Evolutionary conservation across 2,329 filamentous ascomycete genomes (phyloP).

Genomic region (Plectosphaerella sp.): DNA sequence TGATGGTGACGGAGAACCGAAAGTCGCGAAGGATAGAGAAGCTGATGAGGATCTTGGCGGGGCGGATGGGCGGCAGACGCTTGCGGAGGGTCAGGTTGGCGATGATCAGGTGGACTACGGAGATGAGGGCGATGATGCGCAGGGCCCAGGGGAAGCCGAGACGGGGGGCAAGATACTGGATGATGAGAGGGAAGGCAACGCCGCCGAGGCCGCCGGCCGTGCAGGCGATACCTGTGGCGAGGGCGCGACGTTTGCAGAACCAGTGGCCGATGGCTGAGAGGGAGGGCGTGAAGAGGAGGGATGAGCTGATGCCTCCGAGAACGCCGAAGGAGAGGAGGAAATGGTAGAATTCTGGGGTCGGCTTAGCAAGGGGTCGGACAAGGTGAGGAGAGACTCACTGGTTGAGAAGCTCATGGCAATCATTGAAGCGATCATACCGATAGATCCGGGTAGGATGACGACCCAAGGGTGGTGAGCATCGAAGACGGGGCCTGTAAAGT

Average conservation of each 20-base stretch:
- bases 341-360: constrained; percentile 54
- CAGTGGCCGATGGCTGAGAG: constrained; percentile 65
- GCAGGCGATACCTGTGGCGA: constrained; percentile 66
- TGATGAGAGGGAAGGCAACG: constrained; percentile 40
- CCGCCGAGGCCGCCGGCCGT: constrained; percentile 60
- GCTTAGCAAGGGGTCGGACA: neutral
- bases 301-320: constrained; percentile 60
- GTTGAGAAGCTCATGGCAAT: constrained; percentile 57
- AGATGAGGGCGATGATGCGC: constrained; percentile 23
- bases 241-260: constrained; percentile 59
- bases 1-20: constrained; percentile 46
- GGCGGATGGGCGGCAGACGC: constrained; percentile 43
- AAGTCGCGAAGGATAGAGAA: constrained; percentile 45
- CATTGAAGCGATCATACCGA: constrained; percentile 49
- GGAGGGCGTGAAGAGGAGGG: constrained; percentile 65
- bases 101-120: constrained; percentile 18
- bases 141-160: constrained; percentile 27
- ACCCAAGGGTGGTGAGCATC: constrained; percentile 60
- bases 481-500: constrained; percentile 52
- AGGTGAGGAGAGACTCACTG: constrained; percentile 19
- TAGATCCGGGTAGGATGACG: constrained; percentile 53
- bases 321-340: constrained; percentile 68
- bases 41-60: constrained; percentile 39
- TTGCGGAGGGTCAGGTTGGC: constrained; percentile 25
- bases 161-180: constrained; percentile 17